Percentiles rank a stretch among this genome's conserved stretches.
These are phyloP conservation scores for Fonsecaea nubica DNA, from an alignment of 2,329 filamentous ascomycete species.

Conservation along the genomic window DNA sequence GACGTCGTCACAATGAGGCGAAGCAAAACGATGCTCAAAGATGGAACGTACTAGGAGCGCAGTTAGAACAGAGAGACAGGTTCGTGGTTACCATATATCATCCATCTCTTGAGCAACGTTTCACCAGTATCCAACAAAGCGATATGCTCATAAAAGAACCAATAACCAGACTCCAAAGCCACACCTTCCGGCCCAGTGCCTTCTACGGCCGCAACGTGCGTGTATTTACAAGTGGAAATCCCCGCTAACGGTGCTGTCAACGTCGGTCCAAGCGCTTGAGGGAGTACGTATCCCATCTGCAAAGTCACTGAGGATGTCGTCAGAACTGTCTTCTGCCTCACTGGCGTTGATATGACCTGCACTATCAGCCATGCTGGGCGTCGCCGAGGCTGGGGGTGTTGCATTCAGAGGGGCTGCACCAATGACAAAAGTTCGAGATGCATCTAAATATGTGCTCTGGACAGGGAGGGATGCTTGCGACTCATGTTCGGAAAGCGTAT, in stretches of 20 bases:
- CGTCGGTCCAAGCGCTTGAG: slow-evolving; percentile 44
- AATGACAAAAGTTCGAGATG: background rate
- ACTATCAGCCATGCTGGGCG: slow-evolving; percentile 36
- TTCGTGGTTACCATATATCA: background rate
- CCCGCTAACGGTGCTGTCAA: slow-evolving; percentile 44
- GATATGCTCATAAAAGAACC: background rate
- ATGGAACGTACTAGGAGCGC: background rate
- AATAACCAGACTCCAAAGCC: background rate
- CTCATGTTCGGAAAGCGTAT: slow-evolving; percentile 47
- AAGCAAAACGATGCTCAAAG: background rate
- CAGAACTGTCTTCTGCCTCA: slow-evolving; percentile 40
- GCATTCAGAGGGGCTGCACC: background rate
- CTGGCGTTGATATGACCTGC: slow-evolving; percentile 34
- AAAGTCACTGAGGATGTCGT: slow-evolving; percentile 43
- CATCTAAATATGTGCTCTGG: slow-evolving; percentile 8
- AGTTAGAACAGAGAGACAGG: background rate
- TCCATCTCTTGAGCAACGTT: background rate
- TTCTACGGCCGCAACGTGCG: background rate
- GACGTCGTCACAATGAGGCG: background rate
- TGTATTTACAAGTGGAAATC: slow-evolving; percentile 31
- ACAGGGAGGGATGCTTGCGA: slow-evolving; percentile 37
- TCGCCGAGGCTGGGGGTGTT: slow-evolving; percentile 22
- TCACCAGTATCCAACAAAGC: background rate
- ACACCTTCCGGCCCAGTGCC: background rate
- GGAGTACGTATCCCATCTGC: slow-evolving; percentile 43